These are phyloP conservation scores for Buddleja alternifolia DNA, from an alignment of 257 asterid genomes.

Conservation along the genomic window DNA sequence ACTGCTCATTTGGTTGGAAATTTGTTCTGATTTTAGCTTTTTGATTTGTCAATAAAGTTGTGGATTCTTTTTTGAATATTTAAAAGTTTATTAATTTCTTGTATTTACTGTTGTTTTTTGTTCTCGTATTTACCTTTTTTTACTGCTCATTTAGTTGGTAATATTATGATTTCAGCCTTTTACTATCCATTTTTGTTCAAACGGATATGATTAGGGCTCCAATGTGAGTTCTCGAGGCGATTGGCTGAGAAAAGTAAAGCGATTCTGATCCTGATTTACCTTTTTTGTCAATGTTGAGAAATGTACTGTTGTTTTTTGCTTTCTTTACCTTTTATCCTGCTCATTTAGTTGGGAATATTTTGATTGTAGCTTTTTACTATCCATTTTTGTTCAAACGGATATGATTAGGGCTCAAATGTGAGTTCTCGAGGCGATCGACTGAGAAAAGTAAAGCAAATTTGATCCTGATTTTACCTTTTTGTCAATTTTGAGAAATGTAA, in stretches of 20 bases:
- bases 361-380: neutral
- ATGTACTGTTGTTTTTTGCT: too few relatives aligned
- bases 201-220: slow-evolving; percentile 17
- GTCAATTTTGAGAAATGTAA: slow-evolving; percentile 6
- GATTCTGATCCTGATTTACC: neutral
- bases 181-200: slow-evolving; percentile 1
- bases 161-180: slow-evolving; percentile 16
- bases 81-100: too few relatives aligned
- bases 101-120: too few relatives aligned
- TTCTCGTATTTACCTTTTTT: too few relatives aligned
- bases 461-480: neutral
- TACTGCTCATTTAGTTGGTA: slow-evolving; percentile 6
- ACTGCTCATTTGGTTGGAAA: slow-evolving; percentile 13
- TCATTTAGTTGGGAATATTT: slow-evolving; percentile 17
- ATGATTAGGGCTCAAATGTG: slow-evolving; percentile 24
- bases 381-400: slow-evolving; percentile 3
- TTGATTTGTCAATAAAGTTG: too few relatives aligned
- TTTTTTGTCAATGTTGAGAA: slow-evolving; percentile 7
- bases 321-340: slow-evolving; percentile 3
- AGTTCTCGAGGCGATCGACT: slow-evolving; percentile 7
- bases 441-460: slow-evolving; percentile 16
- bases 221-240: slow-evolving; percentile 13
- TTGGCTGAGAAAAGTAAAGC: slow-evolving; percentile 20
- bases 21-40: slow-evolving; percentile 20
- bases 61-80: too few relatives aligned